Base-by-base conservation (phyloP, 768 basidiomycete genomes). In the Sporobolomyces phaffii region DNA sequence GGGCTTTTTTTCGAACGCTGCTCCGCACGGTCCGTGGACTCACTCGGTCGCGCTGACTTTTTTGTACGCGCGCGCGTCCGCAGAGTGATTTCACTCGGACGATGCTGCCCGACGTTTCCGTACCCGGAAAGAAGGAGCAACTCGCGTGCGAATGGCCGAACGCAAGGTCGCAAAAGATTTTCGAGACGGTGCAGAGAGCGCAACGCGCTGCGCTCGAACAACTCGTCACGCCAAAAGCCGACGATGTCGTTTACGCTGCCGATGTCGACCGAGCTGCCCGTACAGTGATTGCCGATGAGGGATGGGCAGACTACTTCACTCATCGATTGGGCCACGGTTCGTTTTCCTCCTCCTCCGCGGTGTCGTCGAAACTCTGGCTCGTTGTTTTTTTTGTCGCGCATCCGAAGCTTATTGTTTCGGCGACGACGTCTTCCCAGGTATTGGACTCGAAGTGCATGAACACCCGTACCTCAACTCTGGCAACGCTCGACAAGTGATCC, bases 21-120 rank as follows among this genome's bases (percentile, higher is more conserved):
- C n/a, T n/a, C n/a, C n/a, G n/a, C n/a, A n/a, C 38, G 36, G 13
- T 45, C 50, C 7, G 7, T 51, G 18, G 5, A 24, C 36, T 13
- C 24, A 13, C 20, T 54, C n/a, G 13, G 17, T 13, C 24, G 17
- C 18, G 17, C 38, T 51, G 26, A 43, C n/a, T 3, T 17, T 2
- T 17, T 29, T 29, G 40, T n/a, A 18, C 22, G 33, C 28, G 22
- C 40, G 4, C 29, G 43, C 31, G 29, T 20, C 8, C 11, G 5
- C n/a, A 64, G 38, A 58, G 56, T 31, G 62, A 63, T 43, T 57
- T 58, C 33, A 66, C 65, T 22, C 65, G 65, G n/a, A 66, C 65
- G 36, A 62, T 66, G 65, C 52, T 66, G 40, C 65, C 54, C 3
- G 54, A 56, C 29, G 22, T 3, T 7, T 13, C 10, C 31, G 7